Conservation (phyloP, 495 filamentous ascomycete genomes). For the Paragyromitra xinjiangensis region DNA sequence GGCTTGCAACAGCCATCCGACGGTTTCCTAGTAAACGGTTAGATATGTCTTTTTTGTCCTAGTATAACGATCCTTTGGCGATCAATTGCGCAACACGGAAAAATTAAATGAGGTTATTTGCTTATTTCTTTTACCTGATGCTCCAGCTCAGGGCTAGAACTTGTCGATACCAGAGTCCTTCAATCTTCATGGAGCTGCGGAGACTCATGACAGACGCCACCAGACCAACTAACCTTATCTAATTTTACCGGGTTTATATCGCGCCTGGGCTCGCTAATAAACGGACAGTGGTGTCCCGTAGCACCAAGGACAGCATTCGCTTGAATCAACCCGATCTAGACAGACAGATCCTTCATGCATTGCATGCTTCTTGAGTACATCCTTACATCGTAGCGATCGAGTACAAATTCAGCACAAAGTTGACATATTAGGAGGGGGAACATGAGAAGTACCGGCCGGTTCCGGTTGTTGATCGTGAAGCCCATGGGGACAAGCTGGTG, state of each 20-base stretch:
- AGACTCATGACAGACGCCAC: slow-evolving; percentile 36
- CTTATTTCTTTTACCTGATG: slow-evolving; percentile 22
- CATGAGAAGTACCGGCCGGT: slow-evolving; percentile 31
- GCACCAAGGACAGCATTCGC: slow-evolving; percentile 40
- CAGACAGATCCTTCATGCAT: slow-evolving; percentile 45
- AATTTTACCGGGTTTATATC: slow-evolving; percentile 50
- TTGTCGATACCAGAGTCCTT: slow-evolving; percentile 22
- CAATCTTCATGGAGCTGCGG: slow-evolving; percentile 2
- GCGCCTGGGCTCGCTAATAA: slow-evolving; percentile 39
- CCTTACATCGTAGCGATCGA: slow-evolving; percentile 42
- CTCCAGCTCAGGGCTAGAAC: slow-evolving; percentile 4
- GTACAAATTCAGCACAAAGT: slow-evolving; percentile 12
- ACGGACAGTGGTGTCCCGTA: slow-evolving; percentile 26
- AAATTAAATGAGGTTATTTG: slow-evolving; percentile 21
- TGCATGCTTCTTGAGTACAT: slow-evolving; percentile 22
- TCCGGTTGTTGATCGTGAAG: slow-evolving; percentile 2
- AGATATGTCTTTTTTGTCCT: slow-evolving; percentile 24
- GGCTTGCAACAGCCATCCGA: background rate
- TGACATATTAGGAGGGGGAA: slow-evolving; percentile 15
- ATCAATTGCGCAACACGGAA: slow-evolving; percentile 33
- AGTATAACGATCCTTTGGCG: slow-evolving; percentile 4
- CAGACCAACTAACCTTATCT: slow-evolving; percentile 43
- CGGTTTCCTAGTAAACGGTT: background rate
- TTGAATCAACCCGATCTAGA: slow-evolving; percentile 48
- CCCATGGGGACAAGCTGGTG: slow-evolving; percentile 17